Conservation (phyloP, 495 filamentous ascomycete species). For the Daldinia vernicosa region DNA sequence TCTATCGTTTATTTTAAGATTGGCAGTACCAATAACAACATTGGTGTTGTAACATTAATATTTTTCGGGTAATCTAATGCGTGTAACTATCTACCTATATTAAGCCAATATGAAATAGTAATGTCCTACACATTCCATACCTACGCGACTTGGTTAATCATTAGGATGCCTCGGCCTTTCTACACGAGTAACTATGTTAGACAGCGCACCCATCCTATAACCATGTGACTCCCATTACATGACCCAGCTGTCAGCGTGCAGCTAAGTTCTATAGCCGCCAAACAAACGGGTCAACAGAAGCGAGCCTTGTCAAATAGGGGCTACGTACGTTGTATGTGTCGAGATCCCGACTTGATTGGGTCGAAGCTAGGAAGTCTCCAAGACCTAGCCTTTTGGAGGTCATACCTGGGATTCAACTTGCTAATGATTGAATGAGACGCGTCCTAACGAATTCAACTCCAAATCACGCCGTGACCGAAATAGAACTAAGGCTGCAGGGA, state of each 20-base stretch:
- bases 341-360: not conserved
- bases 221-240: not conserved
- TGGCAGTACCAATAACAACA: not conserved
- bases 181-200: not conserved
- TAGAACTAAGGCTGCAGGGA: not conserved
- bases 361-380: not conserved
- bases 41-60: not conserved
- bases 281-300: not conserved
- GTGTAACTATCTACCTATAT: too few relatives aligned
- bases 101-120: not conserved
- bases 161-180: not conserved
- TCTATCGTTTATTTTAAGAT: not conserved
- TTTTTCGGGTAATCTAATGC: not conserved
- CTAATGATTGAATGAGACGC: not conserved
- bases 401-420: not conserved
- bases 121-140: not conserved
- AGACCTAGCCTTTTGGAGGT: not conserved
- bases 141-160: not conserved
- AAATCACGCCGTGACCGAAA: not conserved
- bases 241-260: not conserved
- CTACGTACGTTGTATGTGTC: not conserved
- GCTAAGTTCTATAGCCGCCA: not conserved
- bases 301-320: not conserved
- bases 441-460: not conserved
- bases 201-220: not conserved